Evolutionary conservation across 176 grass and related monocot genomes (phyloP), one percentile per base, ranked within the genome.

Genomic region (Tillandsia fasciculata): DNA sequence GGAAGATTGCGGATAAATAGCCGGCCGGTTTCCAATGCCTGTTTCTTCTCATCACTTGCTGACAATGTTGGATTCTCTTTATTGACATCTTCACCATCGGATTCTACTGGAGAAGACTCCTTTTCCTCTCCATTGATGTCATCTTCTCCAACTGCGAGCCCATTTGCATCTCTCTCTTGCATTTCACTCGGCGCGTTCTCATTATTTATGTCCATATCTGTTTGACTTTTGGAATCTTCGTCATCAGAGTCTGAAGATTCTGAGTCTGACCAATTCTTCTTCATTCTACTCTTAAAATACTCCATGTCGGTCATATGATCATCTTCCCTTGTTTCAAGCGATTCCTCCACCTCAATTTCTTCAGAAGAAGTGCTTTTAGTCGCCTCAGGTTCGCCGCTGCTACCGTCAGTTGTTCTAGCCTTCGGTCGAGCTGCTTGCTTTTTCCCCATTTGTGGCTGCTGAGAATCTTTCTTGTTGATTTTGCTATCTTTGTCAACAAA

Each of bases 221-320:
- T 65, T 22, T 65, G 20, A 59, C 68, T 51, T 68, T 71, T 73
- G 51, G 86, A 87, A 84, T 84, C 85, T 72, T 83, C 78, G 8
- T 78, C 72, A 11, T 29, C 56, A 11, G 54, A 64, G 51, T 84
- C 64, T 50, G 84, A 78, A 27, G 86, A 85, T 79, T 97, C 93
- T 10, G 89, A 90, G 86, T 97, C 89, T 42, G 93, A 97, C 93
- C 86, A 97, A 57, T 90, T 70, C 90, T 89, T 79, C 84, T 77
- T 97, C n/a, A 97, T 77, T 82, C 87, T 97, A 68, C 89, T 97
- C 77, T 71, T 97, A 33, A 92, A 92, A 77, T 92, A 97, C 48
- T 92, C 93, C 59, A 83, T 77, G 66, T 96, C 92, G 48, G 83
- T 85, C 74, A 87, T 80, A 51, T 64, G 8, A 12, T 77, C 82